Evolutionary conservation across 345 rosid species (phyloP).

Genomic region (Ceriops zippeliana): DNA sequence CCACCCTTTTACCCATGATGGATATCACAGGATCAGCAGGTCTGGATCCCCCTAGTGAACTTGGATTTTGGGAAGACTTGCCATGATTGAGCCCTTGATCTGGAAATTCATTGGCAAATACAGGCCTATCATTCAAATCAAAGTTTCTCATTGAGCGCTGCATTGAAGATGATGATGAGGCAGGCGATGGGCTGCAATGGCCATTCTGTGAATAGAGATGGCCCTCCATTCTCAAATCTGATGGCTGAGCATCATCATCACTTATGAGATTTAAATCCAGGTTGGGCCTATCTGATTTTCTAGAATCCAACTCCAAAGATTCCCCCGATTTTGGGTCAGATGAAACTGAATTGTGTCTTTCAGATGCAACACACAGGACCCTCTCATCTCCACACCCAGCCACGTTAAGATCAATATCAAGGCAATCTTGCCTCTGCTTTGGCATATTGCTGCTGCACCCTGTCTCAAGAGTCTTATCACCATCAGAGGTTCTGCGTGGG

Average conservation of each 20-base stretch:
- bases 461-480: conserved; percentile 25
- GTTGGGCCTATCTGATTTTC: conserved; percentile 56
- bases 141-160: conserved; percentile 64
- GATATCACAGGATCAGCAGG: conserved; percentile 63
- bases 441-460: conserved; percentile 40
- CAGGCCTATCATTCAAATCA: conserved; percentile 88
- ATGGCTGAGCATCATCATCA: conserved; percentile 53
- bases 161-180: conserved; percentile 67
- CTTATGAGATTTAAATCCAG: conserved; percentile 75
- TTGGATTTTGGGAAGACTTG: conserved; percentile 33
- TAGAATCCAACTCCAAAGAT: conserved; percentile 51
- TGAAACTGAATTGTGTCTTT: conserved; percentile 48
- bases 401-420: conserved; percentile 82
- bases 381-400: conserved; percentile 72
- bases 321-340: conserved; percentile 50
- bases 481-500: conserved; percentile 49
- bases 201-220: conserved; percentile 47
- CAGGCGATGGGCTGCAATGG: conserved; percentile 67
- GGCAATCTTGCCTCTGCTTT: conserved; percentile 44
- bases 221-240: conserved; percentile 50
- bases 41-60: conserved; percentile 41
- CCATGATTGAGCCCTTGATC: conserved; percentile 44
- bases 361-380: conserved; percentile 31
- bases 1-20: conserved; percentile 66
- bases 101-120: conserved; percentile 39